Base-by-base conservation (phyloP, 2,329 filamentous ascomycete species). In the Cytospora chrysosperma region DNA sequence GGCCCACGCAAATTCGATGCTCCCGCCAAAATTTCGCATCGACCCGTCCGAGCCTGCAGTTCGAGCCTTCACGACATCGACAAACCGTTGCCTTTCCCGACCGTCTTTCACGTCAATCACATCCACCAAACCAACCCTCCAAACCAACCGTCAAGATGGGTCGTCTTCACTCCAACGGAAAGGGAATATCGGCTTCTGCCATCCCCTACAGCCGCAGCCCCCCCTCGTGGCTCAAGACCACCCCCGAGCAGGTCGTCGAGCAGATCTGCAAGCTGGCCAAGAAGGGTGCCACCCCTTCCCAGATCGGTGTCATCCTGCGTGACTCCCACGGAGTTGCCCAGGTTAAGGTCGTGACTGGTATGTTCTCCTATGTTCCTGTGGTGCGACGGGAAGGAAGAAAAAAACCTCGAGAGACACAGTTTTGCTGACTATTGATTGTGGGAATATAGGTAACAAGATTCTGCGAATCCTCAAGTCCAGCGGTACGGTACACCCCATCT, bases 201-300 rank as follows among this genome's bases (percentile, higher is more conserved):
- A 84, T 98, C 82, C 95, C 96, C 78, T 99, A 98, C 89, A 97
- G 92, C 73, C 94, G 95, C 84, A 88, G 87, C 74, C 80, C 93
- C 70, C 94, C 95, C 68, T 87, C 93, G 73, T 99, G 95, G 95
- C 86, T 98, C 82, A 99, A 99, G 91, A 96, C 92, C 84, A 97
- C 93, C 74, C 93, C 95, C 78, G 93, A 97, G 76, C 92, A 96
- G 85, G 93, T 99, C 80, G 92, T 97, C 75, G 95, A 99, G 79
- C 93, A 98, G 85, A 99, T 99, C 85, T 93, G 91, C 85, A 96
- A 96, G 87, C 91, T 98, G 79, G 95, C 95, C 78, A 93, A 92
- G 85, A 98, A 98, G 91, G 95, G 96, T 85, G 92, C 92, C 73
- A 97, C 94, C 72, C 95, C 95, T 75, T 97, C 93, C 70, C 94